These are phyloP conservation scores for Fonsecaea erecta DNA, from an alignment of 2,329 filamentous ascomycete genomes.

Conservation along the genomic window DNA sequence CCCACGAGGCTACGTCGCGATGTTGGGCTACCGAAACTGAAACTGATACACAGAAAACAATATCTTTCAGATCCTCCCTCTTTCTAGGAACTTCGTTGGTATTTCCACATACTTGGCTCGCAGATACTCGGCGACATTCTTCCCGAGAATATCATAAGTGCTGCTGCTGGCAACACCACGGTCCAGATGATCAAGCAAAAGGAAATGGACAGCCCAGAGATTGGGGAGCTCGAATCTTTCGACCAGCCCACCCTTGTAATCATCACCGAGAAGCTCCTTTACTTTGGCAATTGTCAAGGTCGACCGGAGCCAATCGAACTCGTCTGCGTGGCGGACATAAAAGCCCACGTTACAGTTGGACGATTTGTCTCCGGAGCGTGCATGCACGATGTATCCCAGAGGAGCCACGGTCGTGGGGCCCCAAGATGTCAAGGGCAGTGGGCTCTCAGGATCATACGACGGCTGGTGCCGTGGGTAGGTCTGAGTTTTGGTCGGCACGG, in stretches of 20 bases:
- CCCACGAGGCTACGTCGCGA: neutral
- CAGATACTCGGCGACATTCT: conserved; percentile 32
- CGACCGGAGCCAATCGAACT: conserved; percentile 50
- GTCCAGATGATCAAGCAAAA: conserved; percentile 32
- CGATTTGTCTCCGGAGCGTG: conserved; percentile 51
- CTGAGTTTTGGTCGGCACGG: conserved; percentile 35
- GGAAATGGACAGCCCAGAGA: conserved; percentile 29
- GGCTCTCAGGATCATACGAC: conserved; percentile 33
- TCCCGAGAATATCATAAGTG: conserved; percentile 27
- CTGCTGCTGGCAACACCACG: conserved; percentile 17
- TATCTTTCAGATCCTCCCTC: neutral
- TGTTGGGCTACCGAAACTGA: neutral
- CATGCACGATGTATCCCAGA: conserved; percentile 46
- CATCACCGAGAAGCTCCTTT: conserved; percentile 21
- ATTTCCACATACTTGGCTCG: conserved; percentile 29
- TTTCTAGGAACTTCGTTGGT: neutral
- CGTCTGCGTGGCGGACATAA: conserved; percentile 49
- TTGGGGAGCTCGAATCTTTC: conserved; percentile 27
- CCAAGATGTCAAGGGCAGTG: conserved; percentile 32
- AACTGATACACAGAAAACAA: neutral
- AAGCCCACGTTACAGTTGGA: conserved; percentile 53
- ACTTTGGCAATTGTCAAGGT: conserved; percentile 20
- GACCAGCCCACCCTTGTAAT: conserved; percentile 20
- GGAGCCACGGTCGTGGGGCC: conserved; percentile 36
- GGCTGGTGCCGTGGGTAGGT: conserved; percentile 33